Conservation (phyloP, 371 early-diverging fungal species). For the Syncephalastrum monosporum region DNA sequence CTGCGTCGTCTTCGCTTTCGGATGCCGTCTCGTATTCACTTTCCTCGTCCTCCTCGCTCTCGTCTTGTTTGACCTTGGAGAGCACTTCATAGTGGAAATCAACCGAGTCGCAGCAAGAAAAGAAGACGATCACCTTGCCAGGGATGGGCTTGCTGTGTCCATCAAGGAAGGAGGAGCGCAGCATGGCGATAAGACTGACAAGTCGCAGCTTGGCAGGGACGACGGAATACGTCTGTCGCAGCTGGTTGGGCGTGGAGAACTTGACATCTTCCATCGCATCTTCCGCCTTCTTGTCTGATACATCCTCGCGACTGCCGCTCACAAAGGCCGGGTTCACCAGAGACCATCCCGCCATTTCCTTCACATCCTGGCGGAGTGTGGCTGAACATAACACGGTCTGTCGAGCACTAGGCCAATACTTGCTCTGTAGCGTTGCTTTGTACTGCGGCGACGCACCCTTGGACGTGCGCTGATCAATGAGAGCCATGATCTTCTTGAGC, state of each 20-base stretch:
- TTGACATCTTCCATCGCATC: slow-evolving; percentile 27
- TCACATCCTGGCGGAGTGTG: slow-evolving; percentile 83
- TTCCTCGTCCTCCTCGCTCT: slow-evolving; percentile 42
- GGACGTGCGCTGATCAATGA: slow-evolving; percentile 57
- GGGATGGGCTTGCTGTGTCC: slow-evolving; percentile 43
- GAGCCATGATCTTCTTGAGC: slow-evolving; percentile 75
- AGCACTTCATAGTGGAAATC: slow-evolving; percentile 88
- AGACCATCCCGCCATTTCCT: slow-evolving; percentile 75
- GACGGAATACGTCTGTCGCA: slow-evolving; percentile 80
- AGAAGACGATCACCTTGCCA: slow-evolving; percentile 82
- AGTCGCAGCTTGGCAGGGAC: slow-evolving; percentile 91
- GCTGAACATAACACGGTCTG: slow-evolving; percentile 95
- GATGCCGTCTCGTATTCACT: slow-evolving; percentile 9
- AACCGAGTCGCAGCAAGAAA: slow-evolving; percentile 89
- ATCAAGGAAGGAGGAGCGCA: slow-evolving; percentile 53
- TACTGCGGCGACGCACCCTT: slow-evolving; percentile 19
- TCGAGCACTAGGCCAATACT: slow-evolving; percentile 64
- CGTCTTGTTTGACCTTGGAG: slow-evolving; percentile 51
- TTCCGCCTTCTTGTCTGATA: not conserved
- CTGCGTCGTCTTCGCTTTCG: slow-evolving; percentile 33
- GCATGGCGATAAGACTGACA: slow-evolving; percentile 75
- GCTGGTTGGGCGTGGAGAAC: slow-evolving; percentile 75
- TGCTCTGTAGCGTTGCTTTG: slow-evolving; percentile 18
- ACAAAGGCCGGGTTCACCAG: slow-evolving; percentile 73
- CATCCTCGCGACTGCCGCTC: slow-evolving; percentile 36